Evolutionary conservation across 345 rosid genomes (phyloP), one percentile per base, ranked within the genome.

Genomic region (Physaria fendleri): DNA sequence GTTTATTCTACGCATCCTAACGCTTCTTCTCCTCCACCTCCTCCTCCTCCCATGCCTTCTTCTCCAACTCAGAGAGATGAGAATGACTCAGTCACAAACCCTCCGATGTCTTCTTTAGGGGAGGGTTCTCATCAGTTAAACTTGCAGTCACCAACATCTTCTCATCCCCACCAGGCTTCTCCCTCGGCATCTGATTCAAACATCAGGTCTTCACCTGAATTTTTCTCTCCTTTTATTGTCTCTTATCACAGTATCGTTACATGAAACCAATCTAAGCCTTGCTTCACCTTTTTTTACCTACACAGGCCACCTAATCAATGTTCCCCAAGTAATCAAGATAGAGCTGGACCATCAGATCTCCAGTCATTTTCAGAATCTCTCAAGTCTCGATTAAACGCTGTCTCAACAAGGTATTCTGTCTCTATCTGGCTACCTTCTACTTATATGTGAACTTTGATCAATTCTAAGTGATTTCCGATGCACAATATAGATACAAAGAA

Each of bases 281-380:
- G 17, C n/a, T 58, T 63, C 63, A 6, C 48, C n/a, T n/a, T n/a
- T n/a, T n/a, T 24, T 64, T 32, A 7, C 34, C 11, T 52, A 39
- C 67, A 14, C 68, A 77, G 87, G 59, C 74, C 82, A 52, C 73
- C 77, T 45, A 71, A 45, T 68, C 84, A 76, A 29, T 76, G 83
- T 69, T 78, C 88, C 32, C 79, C 79, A 45, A 79, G 58, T 64
- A 76, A 59, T 76, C 94, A 87, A 71, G 94, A 89, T 42, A 78
- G 78, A 76, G 97, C 85, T 13, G 95, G 97, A 52, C 89, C 94
- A 54, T 93, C 99, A 0, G 97, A 89, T 20, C 65, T 78, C 30
- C 99, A 83, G 32, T 83, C 95, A 16, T 84, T 93, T 77, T 89
- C 97, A 20, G 99, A 93, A 28, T 80, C 95, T 43, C 47, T 89